A percentile compares a stretch with the other conserved stretches of the same genome.
phyloP scores from a whole-genome alignment of 208 protist species.

The Jaenimonas drosophilae region DNA sequence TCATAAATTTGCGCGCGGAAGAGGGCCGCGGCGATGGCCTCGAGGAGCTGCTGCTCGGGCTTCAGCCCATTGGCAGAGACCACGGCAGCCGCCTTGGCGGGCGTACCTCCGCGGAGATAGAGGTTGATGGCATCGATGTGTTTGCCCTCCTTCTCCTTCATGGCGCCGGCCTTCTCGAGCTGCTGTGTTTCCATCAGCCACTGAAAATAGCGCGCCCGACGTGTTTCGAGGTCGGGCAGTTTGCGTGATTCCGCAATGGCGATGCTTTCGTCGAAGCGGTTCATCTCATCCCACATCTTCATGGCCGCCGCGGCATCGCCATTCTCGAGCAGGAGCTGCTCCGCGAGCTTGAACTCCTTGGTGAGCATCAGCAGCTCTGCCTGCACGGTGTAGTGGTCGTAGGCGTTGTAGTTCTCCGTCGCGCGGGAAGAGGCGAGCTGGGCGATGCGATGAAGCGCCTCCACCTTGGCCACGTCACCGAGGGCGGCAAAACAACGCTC shows the following conservation, averaged over 20 bases:
- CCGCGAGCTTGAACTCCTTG: constrained; percentile 89
- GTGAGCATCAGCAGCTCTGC: constrained; percentile 86
- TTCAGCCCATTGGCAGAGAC: constrained; percentile 78
- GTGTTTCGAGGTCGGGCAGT: constrained; percentile 78
- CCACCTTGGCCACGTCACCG: constrained; percentile 91
- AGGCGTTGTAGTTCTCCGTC: constrained; percentile 50
- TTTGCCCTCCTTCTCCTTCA: constrained; percentile 93
- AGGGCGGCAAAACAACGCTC: constrained; percentile 94
- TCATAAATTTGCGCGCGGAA: constrained; percentile 92
- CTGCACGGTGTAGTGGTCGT: constrained; percentile 88
- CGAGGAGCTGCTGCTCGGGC: constrained; percentile 85
- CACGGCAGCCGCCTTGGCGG: constrained; percentile 88
- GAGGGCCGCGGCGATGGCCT: constrained; percentile 91
- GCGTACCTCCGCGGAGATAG: constrained; percentile 92
- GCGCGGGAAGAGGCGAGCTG: constrained; percentile 59
- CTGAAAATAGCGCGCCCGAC: constrained; percentile 86
- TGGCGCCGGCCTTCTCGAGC: constrained; percentile 93
- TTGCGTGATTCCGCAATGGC: constrained; percentile 75
- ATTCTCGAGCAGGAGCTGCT: constrained; percentile 93
- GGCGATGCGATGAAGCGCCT: constrained; percentile 86
- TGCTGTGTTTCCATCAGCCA: constrained; percentile 94
- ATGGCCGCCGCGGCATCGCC: constrained; percentile 91
- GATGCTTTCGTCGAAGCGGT: constrained; percentile 90
- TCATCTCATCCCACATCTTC: constrained; percentile 94
- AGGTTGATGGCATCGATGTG: constrained; percentile 93